Base-by-base conservation (phyloP, 495 filamentous ascomycete genomes). In the Pyrenopolyporus hunteri region DNA sequence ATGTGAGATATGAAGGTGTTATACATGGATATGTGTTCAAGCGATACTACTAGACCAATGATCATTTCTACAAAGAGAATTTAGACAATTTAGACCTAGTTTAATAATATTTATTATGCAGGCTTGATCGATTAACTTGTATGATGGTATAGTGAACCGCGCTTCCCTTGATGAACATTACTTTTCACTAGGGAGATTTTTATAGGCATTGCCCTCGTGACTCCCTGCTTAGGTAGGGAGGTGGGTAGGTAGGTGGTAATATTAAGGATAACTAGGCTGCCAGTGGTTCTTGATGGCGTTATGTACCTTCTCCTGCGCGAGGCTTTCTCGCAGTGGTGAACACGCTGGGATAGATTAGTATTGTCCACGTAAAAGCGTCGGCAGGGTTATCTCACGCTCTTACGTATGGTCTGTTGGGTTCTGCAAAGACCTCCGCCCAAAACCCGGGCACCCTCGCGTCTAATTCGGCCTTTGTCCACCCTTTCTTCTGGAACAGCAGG, bases 301-400 rank as follows among this genome's bases (percentile, higher is more conserved):
- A 66, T 25, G 39, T 20, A 26, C 7, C 16, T 14, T 40, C 39
- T 22, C 42, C 9, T 31, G 5, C 9, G 13, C 68, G 68, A 45
- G 69, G 69, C 39, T 71, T 71, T 40, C 63, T 69, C 9, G 69
- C 69, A 2, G 66, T 69, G 2, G 63, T 69, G 36, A 71, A 64
- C 32, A 71, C 59, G 23, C 69, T 71, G 39, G 11, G 14, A 40
- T n/a, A 13, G 14, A 43, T 44, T 10, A 59, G 22, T 57, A 40
- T 9, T 19, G 32, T n/a, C 1, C 4, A 11, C 32, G 25, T 22
- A 36, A 6, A 10, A 4, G 1, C 1, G 7, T 22, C 11, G 10
- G 16, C 13, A 13, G 36, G 10, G 10, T 7, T 37, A 16, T 28
- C 69, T 66, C 55, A 72, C 69, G 68, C 50, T 57, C 42, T 68